Conservation (phyloP, 1,284 basidiomycete species). For the Fomitopsis betulina region DNA sequence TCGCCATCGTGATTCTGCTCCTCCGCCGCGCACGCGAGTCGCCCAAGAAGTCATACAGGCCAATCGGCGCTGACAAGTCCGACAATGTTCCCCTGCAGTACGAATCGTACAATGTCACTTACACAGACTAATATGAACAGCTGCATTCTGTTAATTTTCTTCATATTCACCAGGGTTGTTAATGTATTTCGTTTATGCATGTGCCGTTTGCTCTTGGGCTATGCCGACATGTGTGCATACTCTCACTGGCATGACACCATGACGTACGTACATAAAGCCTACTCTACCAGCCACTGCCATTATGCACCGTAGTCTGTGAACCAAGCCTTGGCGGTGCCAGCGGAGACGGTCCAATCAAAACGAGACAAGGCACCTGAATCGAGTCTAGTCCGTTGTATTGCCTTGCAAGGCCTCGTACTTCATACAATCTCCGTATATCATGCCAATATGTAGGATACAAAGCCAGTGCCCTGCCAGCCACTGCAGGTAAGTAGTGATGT, state of each 20-base stretch:
- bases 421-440: too few relatives aligned
- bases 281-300: too few relatives aligned
- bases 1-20: background rate
- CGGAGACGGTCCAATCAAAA: too few relatives aligned
- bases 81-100: background rate
- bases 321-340: too few relatives aligned
- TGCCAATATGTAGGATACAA: too few relatives aligned
- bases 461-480: too few relatives aligned
- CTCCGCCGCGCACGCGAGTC: background rate
- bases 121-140: background rate
- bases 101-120: background rate
- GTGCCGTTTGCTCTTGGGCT: slow-evolving; percentile 32
- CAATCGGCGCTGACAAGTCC: background rate
- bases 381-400: too few relatives aligned
- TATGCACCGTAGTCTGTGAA: too few relatives aligned
- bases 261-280: too few relatives aligned
- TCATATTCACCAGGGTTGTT: background rate
- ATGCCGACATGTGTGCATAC: slow-evolving; percentile 40
- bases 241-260: background rate
- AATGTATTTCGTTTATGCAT: background rate
- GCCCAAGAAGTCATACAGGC: background rate
- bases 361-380: too few relatives aligned
- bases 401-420: too few relatives aligned
- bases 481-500: too few relatives aligned
- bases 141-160: background rate